Base-by-base conservation (phyloP, 768 basidiomycete species). In the Thelephora aurantiotincta region DNA sequence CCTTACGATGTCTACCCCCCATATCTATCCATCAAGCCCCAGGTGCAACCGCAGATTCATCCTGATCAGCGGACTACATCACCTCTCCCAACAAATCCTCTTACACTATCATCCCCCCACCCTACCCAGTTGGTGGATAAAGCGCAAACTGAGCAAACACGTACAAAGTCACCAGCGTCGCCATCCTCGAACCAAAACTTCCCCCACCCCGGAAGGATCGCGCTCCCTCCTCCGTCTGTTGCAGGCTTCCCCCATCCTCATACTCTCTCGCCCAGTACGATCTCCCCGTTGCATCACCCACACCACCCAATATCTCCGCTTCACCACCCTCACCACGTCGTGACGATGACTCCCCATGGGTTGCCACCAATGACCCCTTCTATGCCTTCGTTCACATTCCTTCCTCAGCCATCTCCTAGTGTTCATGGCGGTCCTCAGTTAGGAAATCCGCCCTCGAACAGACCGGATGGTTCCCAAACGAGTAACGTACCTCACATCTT, bases 281-380 rank as follows among this genome's bases (percentile, higher is more conserved):
- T 56, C n/a, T 61, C 62, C 12, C 60, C 64, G n/a, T 57, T 60
- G 44, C 57, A 55, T 33, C 60, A 45, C 48, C 56, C 54, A 50
- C 48, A 52, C 51, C 45, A 48, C 57, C 67, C 67, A 11, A 55
- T 64, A 18, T 60, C 58, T 45, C 65, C 66, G 45, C 57, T 74
- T 44, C 68, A 75, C 54, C 65, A 65, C 45, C 55, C 66, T 56
- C 26, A 30, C 26, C 51, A 63, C 56, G 48, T 51, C 46, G 42
- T 57, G 37, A 61, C 67, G 30, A 69, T 80, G 51, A 87, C 83
- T 9, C 82, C 82, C n/a, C 76, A 80, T 52, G 84, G 86, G 0
- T 66, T 91, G n/a, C 86, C 87, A 12, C 84, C 88, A 1, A 90
- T 96, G 57, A 96, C 93, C n/a, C 92, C 93, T 0, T 86, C 84